phyloP scores from a whole-genome alignment of 306 rosid species.

The Corylus americana region DNA sequence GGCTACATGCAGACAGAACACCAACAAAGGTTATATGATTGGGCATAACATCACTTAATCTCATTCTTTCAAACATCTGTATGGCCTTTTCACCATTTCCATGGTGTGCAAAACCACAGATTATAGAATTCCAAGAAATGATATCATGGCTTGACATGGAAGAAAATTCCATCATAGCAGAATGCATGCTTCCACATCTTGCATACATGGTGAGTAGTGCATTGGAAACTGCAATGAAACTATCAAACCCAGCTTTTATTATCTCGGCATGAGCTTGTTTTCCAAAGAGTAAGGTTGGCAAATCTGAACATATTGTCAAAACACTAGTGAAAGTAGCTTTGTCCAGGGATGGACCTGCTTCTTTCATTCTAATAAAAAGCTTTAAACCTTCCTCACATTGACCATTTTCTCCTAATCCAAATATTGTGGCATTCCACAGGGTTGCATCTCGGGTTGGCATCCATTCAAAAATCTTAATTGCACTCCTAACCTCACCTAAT shows the following conservation, averaged over 20 bases:
- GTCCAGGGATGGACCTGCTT: slow-evolving; percentile 40
- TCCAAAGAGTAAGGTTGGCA: slow-evolving; percentile 46
- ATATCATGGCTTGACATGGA: slow-evolving; percentile 43
- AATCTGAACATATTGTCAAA: slow-evolving; percentile 48
- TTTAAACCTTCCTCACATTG: slow-evolving; percentile 49
- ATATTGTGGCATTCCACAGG: slow-evolving; percentile 49
- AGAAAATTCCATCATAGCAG: slow-evolving; percentile 42
- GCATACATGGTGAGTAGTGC: slow-evolving; percentile 62
- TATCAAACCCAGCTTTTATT: slow-evolving; percentile 38
- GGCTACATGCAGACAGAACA: slow-evolving; percentile 60
- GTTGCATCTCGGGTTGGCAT: slow-evolving; percentile 44
- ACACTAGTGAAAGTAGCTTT: slow-evolving; percentile 50
- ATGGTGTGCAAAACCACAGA: slow-evolving; percentile 52
- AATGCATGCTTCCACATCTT: slow-evolving; percentile 55
- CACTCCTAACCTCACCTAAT: slow-evolving; percentile 37
- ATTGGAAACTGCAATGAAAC: slow-evolving; percentile 45
- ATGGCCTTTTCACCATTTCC: slow-evolving; percentile 47
- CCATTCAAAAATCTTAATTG: slow-evolving; percentile 34
- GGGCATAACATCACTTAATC: slow-evolving; percentile 34
- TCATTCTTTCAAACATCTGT: slow-evolving; percentile 49
- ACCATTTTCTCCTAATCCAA: slow-evolving; percentile 52
- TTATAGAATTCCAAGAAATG: slow-evolving; percentile 57
- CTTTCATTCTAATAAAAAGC: slow-evolving; percentile 49
- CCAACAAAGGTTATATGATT: slow-evolving; percentile 53
- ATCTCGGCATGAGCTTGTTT: slow-evolving; percentile 44